Base-by-base conservation (phyloP, 2,329 filamentous ascomycete species). In the Alternaria gansuensis region DNA sequence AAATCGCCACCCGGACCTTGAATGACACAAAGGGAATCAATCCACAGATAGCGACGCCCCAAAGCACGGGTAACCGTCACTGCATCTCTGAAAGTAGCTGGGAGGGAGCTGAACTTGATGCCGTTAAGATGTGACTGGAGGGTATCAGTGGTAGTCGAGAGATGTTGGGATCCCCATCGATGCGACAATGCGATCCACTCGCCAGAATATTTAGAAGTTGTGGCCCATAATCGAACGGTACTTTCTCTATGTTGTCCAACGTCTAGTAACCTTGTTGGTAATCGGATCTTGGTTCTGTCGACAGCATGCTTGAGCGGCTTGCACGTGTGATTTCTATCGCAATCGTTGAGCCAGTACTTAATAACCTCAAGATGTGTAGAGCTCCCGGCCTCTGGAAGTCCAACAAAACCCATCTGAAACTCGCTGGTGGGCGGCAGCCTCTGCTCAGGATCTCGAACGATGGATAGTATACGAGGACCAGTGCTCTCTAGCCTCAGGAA, bases 21-120 rank as follows among this genome's bases (percentile, higher is more conserved):
- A 5, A 72, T 61, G 21, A 73, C 64, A 34, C 72, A 75, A 3
- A 73, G 33, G 0, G 63, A 66, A 34, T 75, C 72, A 4, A 75
- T 74, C 70, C 72, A 75, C 5, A 75, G 54, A 37, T 68, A 74
- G 3, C 54, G 53, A 4, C 55, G 21, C 0, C 64, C 59, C 2
- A 73, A 52, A 0, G 59, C 57, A 0, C 71, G 57, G 2, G 70
- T 71, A 0, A 67, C 48, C 0, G 2, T 57, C 1, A 72, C 55
- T 0, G 71, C 70, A 49, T 75, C 65, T 24, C 28, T 57, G 40
- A 73, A 70, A 1, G 65, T 68, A 9, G 44, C 34, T 3, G 68
- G 68, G 5, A 70, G 51, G 3, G 14, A 14, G 8, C 3, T 11
- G 7, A 54, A 1, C 2, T 31, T 5, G 8, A 54, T 39, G 5